Percentiles rank a stretch among this genome's conserved stretches.
These are phyloP conservation scores for Vitellaria paradoxa DNA, from an alignment of 179 eudicot species.

Conservation along the genomic window DNA sequence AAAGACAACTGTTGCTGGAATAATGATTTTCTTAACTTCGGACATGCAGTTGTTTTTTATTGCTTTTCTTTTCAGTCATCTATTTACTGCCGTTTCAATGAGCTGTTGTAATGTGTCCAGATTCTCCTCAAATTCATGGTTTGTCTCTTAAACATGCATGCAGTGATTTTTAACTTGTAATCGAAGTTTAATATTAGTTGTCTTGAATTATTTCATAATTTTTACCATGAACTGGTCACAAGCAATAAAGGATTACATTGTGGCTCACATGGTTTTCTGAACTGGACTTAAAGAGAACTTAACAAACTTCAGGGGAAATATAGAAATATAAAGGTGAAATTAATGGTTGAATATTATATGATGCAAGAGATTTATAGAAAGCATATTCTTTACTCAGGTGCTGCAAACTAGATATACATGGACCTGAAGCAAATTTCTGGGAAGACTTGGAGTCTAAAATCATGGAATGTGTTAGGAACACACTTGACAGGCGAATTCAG, in stretches of 20 bases:
- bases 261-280: background rate
- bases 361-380: background rate
- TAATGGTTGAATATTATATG: background rate
- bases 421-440: constrained; percentile 85
- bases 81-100: background rate
- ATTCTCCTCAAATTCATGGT: background rate
- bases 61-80: background rate
- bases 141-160: background rate
- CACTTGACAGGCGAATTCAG: constrained; percentile 82
- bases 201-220: constrained; percentile 3
- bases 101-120: background rate
- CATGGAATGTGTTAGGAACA: constrained; percentile 81
- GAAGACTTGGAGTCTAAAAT: constrained; percentile 86
- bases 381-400: constrained; percentile 51
- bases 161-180: background rate
- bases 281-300: background rate
- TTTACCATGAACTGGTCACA: background rate
- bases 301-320: background rate
- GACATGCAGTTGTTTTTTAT: background rate
- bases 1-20: background rate
- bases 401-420: constrained; percentile 84
- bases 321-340: background rate
- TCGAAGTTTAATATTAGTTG: background rate
- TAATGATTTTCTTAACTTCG: background rate
- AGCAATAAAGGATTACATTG: background rate